Evolutionary conservation across 441 rosid genomes (phyloP).

Genomic region (Eutrema salsugineum): DNA sequence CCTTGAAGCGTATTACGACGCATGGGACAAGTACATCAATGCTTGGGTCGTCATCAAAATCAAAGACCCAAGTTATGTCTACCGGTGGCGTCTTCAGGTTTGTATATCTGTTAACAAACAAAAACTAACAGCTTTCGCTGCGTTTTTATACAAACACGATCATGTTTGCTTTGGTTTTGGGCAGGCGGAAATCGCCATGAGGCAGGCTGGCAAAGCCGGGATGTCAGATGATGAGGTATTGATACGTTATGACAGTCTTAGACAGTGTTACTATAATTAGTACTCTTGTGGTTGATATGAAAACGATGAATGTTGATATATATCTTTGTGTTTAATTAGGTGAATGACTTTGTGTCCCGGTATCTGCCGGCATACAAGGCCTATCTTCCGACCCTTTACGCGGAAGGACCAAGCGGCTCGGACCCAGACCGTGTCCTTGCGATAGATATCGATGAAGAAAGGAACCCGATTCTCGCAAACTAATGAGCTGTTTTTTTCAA

Average conservation of each 20-base stretch:
- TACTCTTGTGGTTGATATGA: not conserved
- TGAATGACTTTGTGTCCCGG: conserved; percentile 85
- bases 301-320: not conserved
- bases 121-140: not conserved
- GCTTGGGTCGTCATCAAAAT: conserved; percentile 91
- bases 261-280: not conserved
- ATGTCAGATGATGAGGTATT: conserved; percentile 89
- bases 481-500: not conserved
- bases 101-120: not conserved
- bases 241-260: not conserved
- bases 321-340: conserved; percentile 56
- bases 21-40: conserved; percentile 83
- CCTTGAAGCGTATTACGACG: conserved; percentile 83
- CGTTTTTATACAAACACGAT: not conserved
- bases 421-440: conserved; percentile 53
- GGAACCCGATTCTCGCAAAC: conserved; percentile 67
- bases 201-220: conserved; percentile 79
- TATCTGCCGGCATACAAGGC: conserved; percentile 90
- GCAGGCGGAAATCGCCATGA: conserved; percentile 96
- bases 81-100: conserved; percentile 97
- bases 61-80: conserved; percentile 84
- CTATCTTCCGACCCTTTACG: conserved; percentile 74
- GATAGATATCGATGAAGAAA: conserved; percentile 77
- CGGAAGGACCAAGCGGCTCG: conserved; percentile 87
- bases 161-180: not conserved